phyloP scores from a whole-genome alignment of 306 rosid species.

The Benincasa hispida region DNA sequence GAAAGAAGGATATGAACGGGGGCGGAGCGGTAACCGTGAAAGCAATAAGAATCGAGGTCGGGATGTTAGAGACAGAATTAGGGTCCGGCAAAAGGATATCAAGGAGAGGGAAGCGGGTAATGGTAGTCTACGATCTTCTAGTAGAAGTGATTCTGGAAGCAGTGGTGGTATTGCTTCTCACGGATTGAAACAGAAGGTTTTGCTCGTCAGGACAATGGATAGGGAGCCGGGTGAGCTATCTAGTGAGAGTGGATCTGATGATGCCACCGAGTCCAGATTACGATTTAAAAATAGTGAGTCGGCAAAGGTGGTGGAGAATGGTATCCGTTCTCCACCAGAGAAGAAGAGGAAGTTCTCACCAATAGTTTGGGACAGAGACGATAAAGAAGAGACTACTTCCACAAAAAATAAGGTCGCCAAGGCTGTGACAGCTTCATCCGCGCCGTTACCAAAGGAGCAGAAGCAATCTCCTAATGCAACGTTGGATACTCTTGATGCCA shows the following conservation, averaged over 20 bases:
- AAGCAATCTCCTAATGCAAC: constrained; percentile 30
- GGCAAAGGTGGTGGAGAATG: constrained; percentile 32
- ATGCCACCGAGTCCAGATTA: constrained; percentile 49
- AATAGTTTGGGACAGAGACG: constrained; percentile 89
- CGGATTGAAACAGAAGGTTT: constrained; percentile 46
- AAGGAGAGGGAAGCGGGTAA: constrained; percentile 44
- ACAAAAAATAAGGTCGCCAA: constrained; percentile 31
- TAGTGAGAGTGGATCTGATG: constrained; percentile 92
- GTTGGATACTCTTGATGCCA: constrained; percentile 28
- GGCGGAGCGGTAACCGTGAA: constrained; percentile 35
- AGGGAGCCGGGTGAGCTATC: constrained; percentile 96
- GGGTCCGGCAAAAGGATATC: constrained; percentile 46
- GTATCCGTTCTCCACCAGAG: constrained; percentile 24
- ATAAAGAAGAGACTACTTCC: constrained; percentile 29
- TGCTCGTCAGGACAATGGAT: constrained; percentile 36
- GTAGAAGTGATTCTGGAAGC: constrained; percentile 63
- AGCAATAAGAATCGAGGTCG: constrained; percentile 32
- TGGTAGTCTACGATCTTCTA: constrained; percentile 43
- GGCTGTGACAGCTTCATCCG: constrained; percentile 27
- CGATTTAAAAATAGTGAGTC: constrained; percentile 25
- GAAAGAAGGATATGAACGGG: constrained; percentile 56
- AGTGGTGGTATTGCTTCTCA: constrained; percentile 24
- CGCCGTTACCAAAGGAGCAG: constrained; percentile 38
- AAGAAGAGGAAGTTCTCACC: constrained; percentile 90
- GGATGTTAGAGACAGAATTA: constrained; percentile 49